These are phyloP conservation scores for Cercospora beticola DNA, from an alignment of 2,329 filamentous ascomycete genomes.

Conservation along the genomic window DNA sequence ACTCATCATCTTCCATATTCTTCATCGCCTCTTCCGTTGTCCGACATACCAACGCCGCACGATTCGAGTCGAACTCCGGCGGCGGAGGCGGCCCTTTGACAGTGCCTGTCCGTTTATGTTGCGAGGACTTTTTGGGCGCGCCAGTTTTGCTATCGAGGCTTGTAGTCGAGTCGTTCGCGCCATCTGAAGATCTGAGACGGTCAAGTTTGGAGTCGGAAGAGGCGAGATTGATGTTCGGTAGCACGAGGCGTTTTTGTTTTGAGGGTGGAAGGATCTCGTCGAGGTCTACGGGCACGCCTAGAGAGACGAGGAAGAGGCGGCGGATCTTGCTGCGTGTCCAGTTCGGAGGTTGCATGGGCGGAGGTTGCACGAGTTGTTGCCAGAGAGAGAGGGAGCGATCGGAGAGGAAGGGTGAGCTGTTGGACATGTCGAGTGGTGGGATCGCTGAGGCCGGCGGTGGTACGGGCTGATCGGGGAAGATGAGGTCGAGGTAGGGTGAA, in stretches of 20 bases:
- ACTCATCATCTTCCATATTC: conserved; percentile 75
- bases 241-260: conserved; percentile 95
- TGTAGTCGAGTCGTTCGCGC: conserved; percentile 34
- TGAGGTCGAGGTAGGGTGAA: conserved; percentile 64
- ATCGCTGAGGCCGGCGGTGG: conserved; percentile 31
- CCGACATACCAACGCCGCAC: conserved; percentile 73
- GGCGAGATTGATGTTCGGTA: conserved; percentile 68
- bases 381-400: conserved; percentile 86
- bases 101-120: conserved; percentile 39
- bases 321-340: conserved; percentile 97
- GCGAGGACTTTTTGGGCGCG: conserved; percentile 24
- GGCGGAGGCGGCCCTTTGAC: conserved; percentile 63
- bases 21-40: conserved; percentile 81
- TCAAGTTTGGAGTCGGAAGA: conserved; percentile 39
- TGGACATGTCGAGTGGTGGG: conserved; percentile 33
- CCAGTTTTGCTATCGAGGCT: conserved; percentile 36
- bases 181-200: conserved; percentile 38
- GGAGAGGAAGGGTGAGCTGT: conserved; percentile 69
- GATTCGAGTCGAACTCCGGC: conserved; percentile 75
- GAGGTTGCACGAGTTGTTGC: conserved; percentile 93
- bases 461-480: conserved; percentile 59
- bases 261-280: conserved; percentile 96
- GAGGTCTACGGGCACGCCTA: conserved; percentile 92
- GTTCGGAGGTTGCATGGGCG: conserved; percentile 90
- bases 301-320: conserved; percentile 88